These are phyloP conservation scores for Trypanosoma lewisi DNA, from an alignment of 208 protist genomes.

Conservation along the genomic window DNA sequence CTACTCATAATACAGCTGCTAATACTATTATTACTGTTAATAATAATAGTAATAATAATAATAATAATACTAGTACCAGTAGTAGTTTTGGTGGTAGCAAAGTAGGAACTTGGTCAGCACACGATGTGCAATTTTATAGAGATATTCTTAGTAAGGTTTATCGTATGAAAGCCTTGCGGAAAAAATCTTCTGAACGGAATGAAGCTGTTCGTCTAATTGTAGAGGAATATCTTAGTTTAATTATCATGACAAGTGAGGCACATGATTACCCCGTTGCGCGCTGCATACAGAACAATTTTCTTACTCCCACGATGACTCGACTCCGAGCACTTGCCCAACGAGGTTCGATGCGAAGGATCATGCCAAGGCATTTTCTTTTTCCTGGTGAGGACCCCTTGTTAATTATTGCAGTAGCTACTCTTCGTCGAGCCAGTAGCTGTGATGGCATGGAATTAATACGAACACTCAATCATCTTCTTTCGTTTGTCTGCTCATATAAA, in stretches of 20 bases:
- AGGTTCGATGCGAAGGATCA: slow-evolving; percentile 41
- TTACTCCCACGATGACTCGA: slow-evolving; percentile 27
- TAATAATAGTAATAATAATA: too few species aligned
- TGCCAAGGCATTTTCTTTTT: slow-evolving; percentile 29
- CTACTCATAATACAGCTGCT: too few species aligned
- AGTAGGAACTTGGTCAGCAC: slow-evolving; percentile 5
- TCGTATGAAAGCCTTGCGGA: slow-evolving; percentile 45
- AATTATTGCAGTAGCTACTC: slow-evolving; percentile 38
- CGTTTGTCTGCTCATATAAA: slow-evolving; percentile 32
- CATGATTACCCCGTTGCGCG: not conserved
- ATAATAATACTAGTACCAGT: too few species aligned
- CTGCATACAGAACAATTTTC: slow-evolving; percentile 30
- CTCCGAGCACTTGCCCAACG: slow-evolving; percentile 35
- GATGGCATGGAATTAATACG: slow-evolving; percentile 39
- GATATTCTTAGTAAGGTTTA: slow-evolving; percentile 34
- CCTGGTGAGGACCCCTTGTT: slow-evolving; percentile 38
- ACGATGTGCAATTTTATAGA: slow-evolving; percentile 38
- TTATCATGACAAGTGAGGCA: slow-evolving; percentile 32
- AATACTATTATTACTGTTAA: too few species aligned
- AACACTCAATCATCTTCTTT: slow-evolving; percentile 40
- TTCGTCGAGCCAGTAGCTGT: slow-evolving; percentile 37
- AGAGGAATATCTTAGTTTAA: slow-evolving; percentile 54
- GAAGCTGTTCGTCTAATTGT: slow-evolving; percentile 41
- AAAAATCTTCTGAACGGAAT: slow-evolving; percentile 41
- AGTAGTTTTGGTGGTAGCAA: not conserved